phyloP scores from a whole-genome alignment of 1,139 yeast species.

The Lodderomyces jiufengensis region DNA sequence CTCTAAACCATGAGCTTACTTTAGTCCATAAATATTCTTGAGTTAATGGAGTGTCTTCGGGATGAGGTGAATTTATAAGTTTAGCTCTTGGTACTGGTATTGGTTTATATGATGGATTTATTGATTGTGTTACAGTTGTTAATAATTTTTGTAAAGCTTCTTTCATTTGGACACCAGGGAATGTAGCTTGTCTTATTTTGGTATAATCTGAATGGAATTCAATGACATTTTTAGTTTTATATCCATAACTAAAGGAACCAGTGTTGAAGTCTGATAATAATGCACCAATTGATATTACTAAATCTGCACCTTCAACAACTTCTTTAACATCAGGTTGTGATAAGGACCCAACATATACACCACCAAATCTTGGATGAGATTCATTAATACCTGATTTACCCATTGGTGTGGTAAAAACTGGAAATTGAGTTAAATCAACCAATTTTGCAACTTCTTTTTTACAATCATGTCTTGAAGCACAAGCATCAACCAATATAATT shows the following conservation, averaged over 20 bases:
- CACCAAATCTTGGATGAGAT: constrained; percentile 64
- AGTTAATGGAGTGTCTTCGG: constrained; percentile 36
- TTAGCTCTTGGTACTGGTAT: constrained; percentile 44
- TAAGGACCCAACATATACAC: constrained; percentile 84
- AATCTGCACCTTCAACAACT: constrained; percentile 73
- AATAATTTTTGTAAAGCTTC: constrained; percentile 54
- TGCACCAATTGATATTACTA: constrained; percentile 77
- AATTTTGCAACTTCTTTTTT: constrained; percentile 58
- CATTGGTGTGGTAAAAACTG: constrained; percentile 87
- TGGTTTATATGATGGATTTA: constrained; percentile 35
- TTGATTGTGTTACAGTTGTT: constrained; percentile 30
- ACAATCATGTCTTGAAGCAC: constrained; percentile 77
- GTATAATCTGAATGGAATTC: constrained; percentile 88
- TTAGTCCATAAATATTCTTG: constrained; percentile 85
- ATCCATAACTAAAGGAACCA: constrained; percentile 82
- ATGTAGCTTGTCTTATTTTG: constrained; percentile 71
- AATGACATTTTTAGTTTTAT: constrained; percentile 74
- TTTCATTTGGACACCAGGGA: constrained; percentile 80
- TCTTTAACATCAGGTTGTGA: constrained; percentile 74
- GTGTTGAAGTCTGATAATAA: constrained; percentile 86
- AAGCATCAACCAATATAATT: constrained; percentile 78
- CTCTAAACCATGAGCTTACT: constrained; percentile 68
- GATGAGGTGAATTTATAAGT: constrained; percentile 28
- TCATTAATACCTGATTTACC: constrained; percentile 74
- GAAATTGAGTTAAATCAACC: constrained; percentile 71